Evolutionary conservation across 2,329 filamentous ascomycete species (phyloP), one percentile per base, ranked within the genome.

Genomic region (Allantophomopsis cytisporea): DNA sequence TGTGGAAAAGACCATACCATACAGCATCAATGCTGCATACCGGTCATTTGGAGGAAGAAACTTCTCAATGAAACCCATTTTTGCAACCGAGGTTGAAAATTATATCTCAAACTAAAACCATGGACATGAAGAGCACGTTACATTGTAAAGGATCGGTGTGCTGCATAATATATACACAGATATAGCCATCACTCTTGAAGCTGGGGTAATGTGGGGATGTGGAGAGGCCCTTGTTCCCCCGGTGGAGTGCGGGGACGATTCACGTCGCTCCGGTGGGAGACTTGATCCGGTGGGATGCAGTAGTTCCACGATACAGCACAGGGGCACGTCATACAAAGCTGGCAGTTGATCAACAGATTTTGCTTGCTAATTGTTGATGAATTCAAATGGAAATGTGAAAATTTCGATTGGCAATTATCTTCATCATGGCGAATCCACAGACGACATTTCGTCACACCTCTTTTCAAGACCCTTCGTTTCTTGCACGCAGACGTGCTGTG

Each of bases 351-450:
- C 10, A 28, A 4, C 7, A 28, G 23, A 28, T 3, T 28, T n/a
- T 28, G 8, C 23, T 28, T 12, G 11, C 23, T 12, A 12, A 12
- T 28, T 28, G 8, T 28, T 12, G 11, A 28, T 8, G 5, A 10
- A 6, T 28, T 8, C 11, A 12, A 28, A 28, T 28, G 5, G 23
- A 10, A 6, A 3, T 28, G 7, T 28, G 23, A 28, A 8, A 12
- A 28, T 12, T 28, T 28, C 23, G 10, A 28, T 28, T 28, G 8
- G 23, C 11, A 28, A 28, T 28, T 14, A 11, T 38, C 20, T 38
- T 31, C 5, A 32, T 30, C 40, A 58, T 63, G 60, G 50, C 58
- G 18, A 58, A 66, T 37, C 63, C 64, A 5, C 64, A 67, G 46
- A 55, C 54, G n/a, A 48, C 56, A 1, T 65, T 65, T 43, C 21